Base-by-base conservation (phyloP, 2,329 filamentous ascomycete genomes). In the Pseudogymnoascus sp. region DNA sequence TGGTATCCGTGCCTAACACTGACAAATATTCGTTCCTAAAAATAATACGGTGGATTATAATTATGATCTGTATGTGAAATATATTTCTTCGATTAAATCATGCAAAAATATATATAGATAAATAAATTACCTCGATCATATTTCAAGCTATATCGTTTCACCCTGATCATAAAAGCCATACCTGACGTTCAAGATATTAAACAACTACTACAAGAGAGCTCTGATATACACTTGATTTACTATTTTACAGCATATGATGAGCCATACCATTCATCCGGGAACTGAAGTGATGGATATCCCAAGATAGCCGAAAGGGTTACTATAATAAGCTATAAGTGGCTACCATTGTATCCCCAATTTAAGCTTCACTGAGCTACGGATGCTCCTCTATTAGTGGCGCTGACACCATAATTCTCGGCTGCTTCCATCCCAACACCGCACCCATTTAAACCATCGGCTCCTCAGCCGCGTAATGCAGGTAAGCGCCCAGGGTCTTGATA, bases 401-500 rank as follows among this genome's bases (percentile, higher is more conserved):
- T 52, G 25, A 18, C n/a, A 52, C 8, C n/a, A 5, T 16, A 55
- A 14, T 21, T 16, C 16, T 35, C 28, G 28, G 2, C 49, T 9
- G n/a, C 49, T 33, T 55, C 45, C 11, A 55, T 33, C 11, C 8
- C 25, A 35, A 55, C 28, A 4, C 16, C 16, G 11, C 6, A 35
- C 6, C n/a, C 9, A 55, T 55, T 43, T 60, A 38, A 18, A 66
- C 65, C 72, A 81, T 86, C 40, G 90, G 87, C 82, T 99, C 95
- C 74, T 93, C 91, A 1, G 93, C 92, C 67, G 96, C 92, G 70
- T 97, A 97, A 79, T 97, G 93, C 73, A 99, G 79, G 75, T 99
- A 99, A 3, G 93, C 90, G 58, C 95, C 95, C 63, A 99, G 78
- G 66, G 99, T 79, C 85, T 99, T 99, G 71, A 90, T 97, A 59